Evolutionary conservation across 768 basidiomycete species (phyloP).

Genomic region (Macrolepiota fuliginosa): DNA sequence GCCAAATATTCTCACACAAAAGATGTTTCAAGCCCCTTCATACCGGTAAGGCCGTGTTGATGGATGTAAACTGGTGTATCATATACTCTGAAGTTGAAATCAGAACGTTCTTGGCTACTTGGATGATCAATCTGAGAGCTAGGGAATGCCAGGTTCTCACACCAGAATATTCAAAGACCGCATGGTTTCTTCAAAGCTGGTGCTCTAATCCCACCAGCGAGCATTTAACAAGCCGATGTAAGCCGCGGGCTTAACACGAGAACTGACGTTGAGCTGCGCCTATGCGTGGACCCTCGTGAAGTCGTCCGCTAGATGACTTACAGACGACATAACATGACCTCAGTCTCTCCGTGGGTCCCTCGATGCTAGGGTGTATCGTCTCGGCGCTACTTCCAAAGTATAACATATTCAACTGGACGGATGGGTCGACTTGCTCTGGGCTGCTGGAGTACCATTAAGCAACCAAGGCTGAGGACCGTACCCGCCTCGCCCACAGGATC

Average conservation of each 20-base stretch:
- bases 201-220: slow-evolving; percentile 50
- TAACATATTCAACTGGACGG: slow-evolving; percentile 27
- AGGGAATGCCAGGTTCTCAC: slow-evolving; percentile 46
- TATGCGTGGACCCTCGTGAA: too few species aligned
- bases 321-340: slow-evolving; percentile 35
- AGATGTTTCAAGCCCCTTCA: slow-evolving; percentile 46
- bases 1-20: slow-evolving; percentile 55
- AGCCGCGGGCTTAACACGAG: too few species aligned
- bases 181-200: slow-evolving; percentile 56
- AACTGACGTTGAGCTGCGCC: too few species aligned
- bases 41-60: slow-evolving; percentile 47
- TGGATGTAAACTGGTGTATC: slow-evolving; percentile 47
- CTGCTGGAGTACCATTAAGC: slow-evolving; percentile 23
- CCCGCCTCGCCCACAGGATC: too few species aligned
- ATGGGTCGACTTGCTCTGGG: slow-evolving; percentile 24
- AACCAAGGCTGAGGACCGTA: not conserved
- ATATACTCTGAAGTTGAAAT: slow-evolving; percentile 27
- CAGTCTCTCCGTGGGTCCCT: slow-evolving; percentile 39
- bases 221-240: slow-evolving; percentile 32
- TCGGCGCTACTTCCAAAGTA: slow-evolving; percentile 41
- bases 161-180: slow-evolving; percentile 50
- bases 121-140: slow-evolving; percentile 13
- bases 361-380: slow-evolving; percentile 35
- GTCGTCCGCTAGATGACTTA: too few species aligned
- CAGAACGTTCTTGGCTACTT: not conserved